Base-by-base conservation (phyloP, 352 stramenopile species). In the Pythium rhizo-oryzae region DNA sequence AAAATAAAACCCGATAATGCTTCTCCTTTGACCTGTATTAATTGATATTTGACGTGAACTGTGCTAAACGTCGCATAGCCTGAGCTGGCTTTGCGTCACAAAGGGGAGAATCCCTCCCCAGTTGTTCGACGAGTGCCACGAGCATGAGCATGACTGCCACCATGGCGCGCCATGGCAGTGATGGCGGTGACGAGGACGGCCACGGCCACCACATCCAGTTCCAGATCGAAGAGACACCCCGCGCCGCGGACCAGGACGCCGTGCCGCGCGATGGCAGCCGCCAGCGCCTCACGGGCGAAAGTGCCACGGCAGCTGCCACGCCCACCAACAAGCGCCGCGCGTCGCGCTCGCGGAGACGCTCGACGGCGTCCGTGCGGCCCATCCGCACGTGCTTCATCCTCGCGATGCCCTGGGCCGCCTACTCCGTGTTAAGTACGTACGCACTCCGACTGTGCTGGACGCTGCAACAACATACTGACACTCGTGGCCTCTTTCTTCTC, bases 391-490 rank as follows among this genome's bases (percentile, higher is more conserved):
- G 85, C 59, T 77, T 92, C 11, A 81, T 94, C 33, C 71, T 94
- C 9, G 82, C 77, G 47, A 84, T 92, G 78, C 85, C 85, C 4
- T 94, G 84, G 84, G 77, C 79, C 28, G 84, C 84, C 5, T 90
- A 91, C 69, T 80, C 84, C 12, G 78, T 91, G 24, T 70, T 94
- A 43, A 85, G 85, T 91, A 74, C 16, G 81, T 75, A 25, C 16
- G 6, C 2, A 7, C 28, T 33, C 28, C 33, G 24, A 56, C 23
- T 19, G 16, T 65, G 24, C n/a, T 25, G 13, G 2, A 23, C 6
- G 39, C 47, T 33, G 13, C 64, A 25, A 25, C 54, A 33, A 6
- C 2, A 33, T 6, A 33, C 28, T 33, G 3, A 33, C 28, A 33
- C 2, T 59, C 7, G 44, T 25, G n/a, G n/a, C n/a, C n/a, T n/a